A percentile compares a stretch with the other conserved stretches of the same genome.
phyloP scores from a whole-genome alignment of 108 stramenopile genomes.

The Fragilaria crotonensis region DNA sequence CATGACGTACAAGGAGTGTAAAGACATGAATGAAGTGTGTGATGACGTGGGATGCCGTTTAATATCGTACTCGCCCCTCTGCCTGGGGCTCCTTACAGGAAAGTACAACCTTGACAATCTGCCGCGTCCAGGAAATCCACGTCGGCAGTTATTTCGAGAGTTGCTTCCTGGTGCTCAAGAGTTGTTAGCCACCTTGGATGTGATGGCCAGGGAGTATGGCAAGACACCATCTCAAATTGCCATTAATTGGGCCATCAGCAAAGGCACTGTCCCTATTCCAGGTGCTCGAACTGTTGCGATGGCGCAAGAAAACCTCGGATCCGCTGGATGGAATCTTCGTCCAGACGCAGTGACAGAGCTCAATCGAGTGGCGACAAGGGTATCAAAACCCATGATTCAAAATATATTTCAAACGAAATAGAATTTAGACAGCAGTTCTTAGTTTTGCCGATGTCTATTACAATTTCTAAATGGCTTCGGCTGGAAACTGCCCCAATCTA shows the following conservation, averaged over 20 bases:
- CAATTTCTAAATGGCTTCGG: too few species aligned
- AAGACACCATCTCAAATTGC: constrained; percentile 82
- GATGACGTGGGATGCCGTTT: constrained; percentile 62
- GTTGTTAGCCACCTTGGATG: constrained; percentile 57
- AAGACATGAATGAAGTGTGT: constrained; percentile 67
- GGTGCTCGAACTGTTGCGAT: constrained; percentile 57
- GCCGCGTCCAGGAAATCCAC: constrained; percentile 51
- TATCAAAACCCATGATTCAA: constrained; percentile 81
- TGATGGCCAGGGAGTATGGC: constrained; percentile 52
- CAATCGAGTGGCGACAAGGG: constrained; percentile 53
- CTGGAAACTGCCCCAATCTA: too few species aligned
- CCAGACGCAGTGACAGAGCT: constrained; percentile 55
- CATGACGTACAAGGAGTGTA: constrained; percentile 58
- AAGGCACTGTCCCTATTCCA: constrained; percentile 81
- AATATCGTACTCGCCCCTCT: constrained; percentile 76
- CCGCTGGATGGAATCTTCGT: constrained; percentile 56
- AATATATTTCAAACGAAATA: constrained; percentile 80
- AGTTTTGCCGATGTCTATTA: too few species aligned
- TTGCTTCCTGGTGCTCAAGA: constrained; percentile 60
- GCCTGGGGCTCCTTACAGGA: constrained; percentile 72
- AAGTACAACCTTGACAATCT: constrained; percentile 75
- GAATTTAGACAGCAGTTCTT: constrained; percentile 1
- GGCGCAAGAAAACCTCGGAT: constrained; percentile 66
- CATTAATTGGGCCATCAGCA: constrained; percentile 87
- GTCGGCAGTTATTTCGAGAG: constrained; percentile 73